Conservation (phyloP, 176 grass and related monocot species). For the Juncus inflexus region DNA sequence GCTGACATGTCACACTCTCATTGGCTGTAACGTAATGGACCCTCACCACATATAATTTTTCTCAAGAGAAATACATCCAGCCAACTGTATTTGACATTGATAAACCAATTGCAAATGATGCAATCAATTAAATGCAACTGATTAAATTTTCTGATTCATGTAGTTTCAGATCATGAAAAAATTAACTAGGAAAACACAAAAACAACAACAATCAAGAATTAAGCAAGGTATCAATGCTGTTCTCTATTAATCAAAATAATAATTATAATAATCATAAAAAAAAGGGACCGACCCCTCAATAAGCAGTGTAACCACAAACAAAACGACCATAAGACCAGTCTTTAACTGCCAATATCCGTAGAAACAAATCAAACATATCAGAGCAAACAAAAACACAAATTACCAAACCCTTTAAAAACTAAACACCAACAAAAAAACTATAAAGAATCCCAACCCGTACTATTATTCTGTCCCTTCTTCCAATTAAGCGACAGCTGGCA, state of each 20-base stretch:
- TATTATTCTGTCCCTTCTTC: conserved; percentile 1
- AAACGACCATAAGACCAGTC: conserved; percentile 18
- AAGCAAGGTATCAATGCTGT: conserved; percentile 20
- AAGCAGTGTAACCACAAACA: conserved; percentile 25
- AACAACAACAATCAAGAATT: conserved; percentile 11
- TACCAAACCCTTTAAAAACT: conserved; percentile 29
- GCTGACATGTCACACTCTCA: no score
- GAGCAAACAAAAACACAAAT: conserved; percentile 18
- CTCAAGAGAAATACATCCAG: no score
- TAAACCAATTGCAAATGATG: background rate
- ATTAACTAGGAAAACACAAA: conserved; percentile 7
- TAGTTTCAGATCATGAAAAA: background rate
- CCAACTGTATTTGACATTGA: no score
- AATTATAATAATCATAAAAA: no score
- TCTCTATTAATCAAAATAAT: conserved; percentile 16
- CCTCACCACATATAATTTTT: background rate
- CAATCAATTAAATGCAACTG: background rate
- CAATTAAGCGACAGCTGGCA: conserved; percentile 57
- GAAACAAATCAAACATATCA: conserved; percentile 13
- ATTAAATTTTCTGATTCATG: conserved; percentile 3
- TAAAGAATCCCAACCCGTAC: conserved; percentile 30
- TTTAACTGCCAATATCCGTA: conserved; percentile 14
- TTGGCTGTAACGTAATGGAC: background rate
- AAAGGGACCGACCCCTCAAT: background rate
- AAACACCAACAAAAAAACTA: conserved; percentile 30